These are phyloP conservation scores for Calonectria crousiana DNA, from an alignment of 2,329 filamentous ascomycete genomes.

Conservation along the genomic window DNA sequence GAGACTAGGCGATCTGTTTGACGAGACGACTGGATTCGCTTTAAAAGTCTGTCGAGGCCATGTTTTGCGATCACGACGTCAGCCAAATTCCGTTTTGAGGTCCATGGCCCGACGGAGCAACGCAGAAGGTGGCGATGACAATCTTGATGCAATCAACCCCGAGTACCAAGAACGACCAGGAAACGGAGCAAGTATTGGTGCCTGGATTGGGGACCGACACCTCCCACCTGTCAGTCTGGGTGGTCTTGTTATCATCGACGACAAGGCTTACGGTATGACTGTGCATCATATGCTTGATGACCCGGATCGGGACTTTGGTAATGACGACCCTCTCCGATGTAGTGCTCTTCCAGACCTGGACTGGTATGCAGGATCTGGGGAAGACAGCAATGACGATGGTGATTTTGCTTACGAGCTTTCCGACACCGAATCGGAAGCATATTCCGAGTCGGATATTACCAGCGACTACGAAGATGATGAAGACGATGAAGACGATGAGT, in stretches of 20 bases:
- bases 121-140: constrained; percentile 53
- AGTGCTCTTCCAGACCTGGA: constrained; percentile 55
- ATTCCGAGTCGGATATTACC: constrained; percentile 64
- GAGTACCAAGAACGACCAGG: constrained; percentile 82
- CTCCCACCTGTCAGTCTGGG: constrained; percentile 92
- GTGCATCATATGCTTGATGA: constrained; percentile 96
- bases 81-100: constrained; percentile 45
- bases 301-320: constrained; percentile 60
- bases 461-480: constrained; percentile 65
- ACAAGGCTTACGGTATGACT: constrained; percentile 90
- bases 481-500: constrained; percentile 67
- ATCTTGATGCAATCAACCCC: constrained; percentile 70
- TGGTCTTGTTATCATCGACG: constrained; percentile 86
- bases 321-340: constrained; percentile 48
- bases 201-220: constrained; percentile 87
- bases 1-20: constrained; percentile 74
- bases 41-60: constrained; percentile 80
- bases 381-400: constrained; percentile 61
- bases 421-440: constrained; percentile 69
- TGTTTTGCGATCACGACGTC: constrained; percentile 70
- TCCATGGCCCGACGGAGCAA: constrained; percentile 50
- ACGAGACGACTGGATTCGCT: constrained; percentile 70
- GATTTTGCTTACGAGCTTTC: constrained; percentile 73
- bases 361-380: constrained; percentile 58
- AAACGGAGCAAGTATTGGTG: constrained; percentile 93